Evolutionary conservation across 495 filamentous ascomycete genomes (phyloP).

Genomic region (Aspergillus saccharolyticus): DNA sequence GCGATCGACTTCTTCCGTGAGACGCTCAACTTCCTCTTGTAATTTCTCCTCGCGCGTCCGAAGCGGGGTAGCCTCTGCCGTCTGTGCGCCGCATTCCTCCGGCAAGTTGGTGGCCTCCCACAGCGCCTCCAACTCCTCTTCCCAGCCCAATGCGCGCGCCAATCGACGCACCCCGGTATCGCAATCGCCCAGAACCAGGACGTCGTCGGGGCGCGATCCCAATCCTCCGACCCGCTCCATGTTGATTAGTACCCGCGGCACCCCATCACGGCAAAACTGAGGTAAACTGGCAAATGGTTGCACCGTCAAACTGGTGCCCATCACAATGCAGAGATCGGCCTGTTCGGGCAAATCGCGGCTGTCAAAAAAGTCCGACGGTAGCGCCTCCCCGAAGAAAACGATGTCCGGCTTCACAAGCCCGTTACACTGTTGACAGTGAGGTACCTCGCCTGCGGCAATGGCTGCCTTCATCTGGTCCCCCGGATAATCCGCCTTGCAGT

Average conservation of each 20-base stretch:
- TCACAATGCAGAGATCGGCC: conserved; percentile 80
- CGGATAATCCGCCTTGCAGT: conserved; percentile 69
- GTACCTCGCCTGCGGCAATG: conserved; percentile 59
- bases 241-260: conserved; percentile 83
- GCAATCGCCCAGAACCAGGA: conserved; percentile 68
- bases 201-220: conserved; percentile 72
- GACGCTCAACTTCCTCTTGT: conserved; percentile 47
- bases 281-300: conserved; percentile 87
- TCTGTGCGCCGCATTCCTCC: conserved; percentile 23
- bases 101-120: conserved; percentile 54
- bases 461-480: conserved; percentile 65
- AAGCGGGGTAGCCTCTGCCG: conserved; percentile 28
- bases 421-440: conserved; percentile 64
- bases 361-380: conserved; percentile 66
- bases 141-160: conserved; percentile 79
- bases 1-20: conserved; percentile 50
- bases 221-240: conserved; percentile 77
- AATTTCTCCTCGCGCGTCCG: conserved; percentile 51
- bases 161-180: conserved; percentile 80
- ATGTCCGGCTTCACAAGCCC: conserved; percentile 95
- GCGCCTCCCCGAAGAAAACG: conserved; percentile 89
- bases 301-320: conserved; percentile 87
- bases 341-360: conserved; percentile 49
- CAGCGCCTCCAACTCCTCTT: conserved; percentile 70
- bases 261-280: conserved; percentile 47